Evolutionary conservation across 2,329 filamentous ascomycete genomes (phyloP).

Genomic region (Escovopsis sp.): DNA sequence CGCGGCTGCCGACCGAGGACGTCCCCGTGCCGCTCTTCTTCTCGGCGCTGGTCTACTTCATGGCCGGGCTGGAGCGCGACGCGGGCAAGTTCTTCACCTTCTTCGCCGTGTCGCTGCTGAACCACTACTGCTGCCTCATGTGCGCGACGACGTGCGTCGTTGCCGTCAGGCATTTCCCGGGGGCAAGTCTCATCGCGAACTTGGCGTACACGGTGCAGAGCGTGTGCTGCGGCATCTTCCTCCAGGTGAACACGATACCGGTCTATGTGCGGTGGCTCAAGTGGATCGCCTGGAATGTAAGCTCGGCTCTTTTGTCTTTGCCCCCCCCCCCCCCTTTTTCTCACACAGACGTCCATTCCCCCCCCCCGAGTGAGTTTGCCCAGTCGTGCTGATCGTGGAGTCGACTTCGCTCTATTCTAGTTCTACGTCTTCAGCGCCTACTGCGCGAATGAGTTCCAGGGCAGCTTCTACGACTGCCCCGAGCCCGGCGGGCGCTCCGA

Average conservation of each 20-base stretch:
- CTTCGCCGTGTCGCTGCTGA: conserved; percentile 51
- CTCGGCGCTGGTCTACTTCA: conserved; percentile 61
- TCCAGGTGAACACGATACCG: conserved; percentile 58
- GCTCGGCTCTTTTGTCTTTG: conserved; percentile 8
- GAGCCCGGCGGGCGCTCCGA: conserved; percentile 44
- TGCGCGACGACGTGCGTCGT: conserved; percentile 56
- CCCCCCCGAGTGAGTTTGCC: too few relatives aligned
- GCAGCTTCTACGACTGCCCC: conserved; percentile 60
- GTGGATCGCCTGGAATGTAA: conserved; percentile 45
- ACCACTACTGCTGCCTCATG: conserved; percentile 60
- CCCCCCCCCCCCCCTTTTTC: background rate
- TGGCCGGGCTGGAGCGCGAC: conserved; percentile 56
- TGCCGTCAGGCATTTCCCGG: conserved; percentile 50
- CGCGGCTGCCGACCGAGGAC: conserved; percentile 56
- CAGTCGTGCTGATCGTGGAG: background rate
- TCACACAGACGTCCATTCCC: too few relatives aligned
- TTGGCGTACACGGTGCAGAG: conserved; percentile 59
- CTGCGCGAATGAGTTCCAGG: conserved; percentile 57
- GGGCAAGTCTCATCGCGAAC: conserved; percentile 58
- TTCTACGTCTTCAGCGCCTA: conserved; percentile 61
- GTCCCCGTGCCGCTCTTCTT: conserved; percentile 58
- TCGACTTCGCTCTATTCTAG: conserved; percentile 16
- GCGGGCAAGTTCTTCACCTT: conserved; percentile 56
- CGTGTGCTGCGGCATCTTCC: conserved; percentile 63
- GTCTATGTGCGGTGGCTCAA: conserved; percentile 70